These are phyloP conservation scores for Yarrowia keelungensis DNA, from an alignment of 805 yeast genomes.

Conservation along the genomic window DNA sequence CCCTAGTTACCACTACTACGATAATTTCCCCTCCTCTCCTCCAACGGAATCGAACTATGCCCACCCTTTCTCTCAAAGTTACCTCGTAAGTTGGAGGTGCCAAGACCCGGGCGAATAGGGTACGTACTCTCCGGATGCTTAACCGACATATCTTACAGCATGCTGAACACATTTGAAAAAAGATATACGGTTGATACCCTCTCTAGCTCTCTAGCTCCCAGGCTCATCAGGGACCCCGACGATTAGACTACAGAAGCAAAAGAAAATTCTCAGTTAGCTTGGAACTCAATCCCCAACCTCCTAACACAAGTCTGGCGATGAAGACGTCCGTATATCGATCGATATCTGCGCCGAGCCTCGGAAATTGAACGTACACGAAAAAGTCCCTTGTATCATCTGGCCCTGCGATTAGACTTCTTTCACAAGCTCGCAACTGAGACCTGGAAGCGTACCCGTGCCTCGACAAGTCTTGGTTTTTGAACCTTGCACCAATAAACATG, in stretches of 20 bases:
- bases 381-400: not conserved
- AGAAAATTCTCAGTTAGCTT: not conserved
- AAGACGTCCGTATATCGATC: too few relatives aligned
- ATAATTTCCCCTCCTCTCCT: not conserved
- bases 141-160: constrained; percentile 12
- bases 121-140: constrained; percentile 18
- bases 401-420: constrained; percentile 5
- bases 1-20: not conserved
- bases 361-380: too few relatives aligned
- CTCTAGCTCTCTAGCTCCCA: not conserved
- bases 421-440: not conserved
- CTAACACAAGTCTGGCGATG: not conserved
- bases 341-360: too few relatives aligned
- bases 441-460: not conserved
- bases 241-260: constrained; percentile 4
- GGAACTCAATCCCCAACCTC: not conserved
- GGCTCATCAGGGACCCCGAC: not conserved
- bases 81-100: not conserved
- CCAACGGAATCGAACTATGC: constrained; percentile 1
- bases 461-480: not conserved
- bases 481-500: not conserved
- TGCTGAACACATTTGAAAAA: not conserved
- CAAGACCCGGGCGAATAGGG: constrained; percentile 5
- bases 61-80: constrained; percentile 1
- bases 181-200: too few relatives aligned